These are phyloP conservation scores for Durotheca rogersii DNA, from an alignment of 495 filamentous ascomycete species.

Conservation along the genomic window DNA sequence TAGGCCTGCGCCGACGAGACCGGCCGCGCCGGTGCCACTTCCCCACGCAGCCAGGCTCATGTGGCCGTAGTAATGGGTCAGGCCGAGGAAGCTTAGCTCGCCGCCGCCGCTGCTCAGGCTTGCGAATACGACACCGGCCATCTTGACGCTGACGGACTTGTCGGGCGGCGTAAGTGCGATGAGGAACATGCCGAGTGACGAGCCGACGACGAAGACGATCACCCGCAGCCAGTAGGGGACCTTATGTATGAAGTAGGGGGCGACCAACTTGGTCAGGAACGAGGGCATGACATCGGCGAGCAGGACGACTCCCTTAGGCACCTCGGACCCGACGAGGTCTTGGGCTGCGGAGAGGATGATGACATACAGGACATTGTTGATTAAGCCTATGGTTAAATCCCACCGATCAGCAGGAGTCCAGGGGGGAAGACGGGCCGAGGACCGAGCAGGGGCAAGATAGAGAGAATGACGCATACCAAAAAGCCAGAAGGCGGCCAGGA, in stretches of 20 bases:
- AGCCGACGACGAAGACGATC: slow-evolving; percentile 67
- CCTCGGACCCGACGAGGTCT: slow-evolving; percentile 80
- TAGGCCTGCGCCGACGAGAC: slow-evolving; percentile 79
- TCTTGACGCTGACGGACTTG: slow-evolving; percentile 66
- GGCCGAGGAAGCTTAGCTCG: slow-evolving; percentile 82
- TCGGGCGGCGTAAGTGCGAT: slow-evolving; percentile 74
- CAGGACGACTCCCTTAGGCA: slow-evolving; percentile 89
- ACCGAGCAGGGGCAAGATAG: background rate
- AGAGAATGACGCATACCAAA: slow-evolving; percentile 63
- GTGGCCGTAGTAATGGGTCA: slow-evolving; percentile 93
- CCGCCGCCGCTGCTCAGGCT: slow-evolving; percentile 81
- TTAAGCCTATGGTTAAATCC: slow-evolving; percentile 79
- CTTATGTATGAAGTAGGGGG: slow-evolving; percentile 89
- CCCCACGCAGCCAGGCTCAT: slow-evolving; percentile 91
- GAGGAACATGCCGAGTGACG: slow-evolving; percentile 80
- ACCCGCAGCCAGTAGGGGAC: slow-evolving; percentile 78
- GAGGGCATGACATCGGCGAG: slow-evolving; percentile 89
- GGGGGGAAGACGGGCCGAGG: too few species aligned
- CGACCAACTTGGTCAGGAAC: slow-evolving; percentile 82
- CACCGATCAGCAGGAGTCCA: slow-evolving; percentile 7
- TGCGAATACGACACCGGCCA: slow-evolving; percentile 81
- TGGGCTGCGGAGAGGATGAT: slow-evolving; percentile 95
- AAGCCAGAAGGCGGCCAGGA: slow-evolving; percentile 85
- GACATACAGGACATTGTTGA: slow-evolving; percentile 98
- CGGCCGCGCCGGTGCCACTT: slow-evolving; percentile 88